phyloP scores from a whole-genome alignment of 257 asterid genomes.

The Solanum neorickii region DNA sequence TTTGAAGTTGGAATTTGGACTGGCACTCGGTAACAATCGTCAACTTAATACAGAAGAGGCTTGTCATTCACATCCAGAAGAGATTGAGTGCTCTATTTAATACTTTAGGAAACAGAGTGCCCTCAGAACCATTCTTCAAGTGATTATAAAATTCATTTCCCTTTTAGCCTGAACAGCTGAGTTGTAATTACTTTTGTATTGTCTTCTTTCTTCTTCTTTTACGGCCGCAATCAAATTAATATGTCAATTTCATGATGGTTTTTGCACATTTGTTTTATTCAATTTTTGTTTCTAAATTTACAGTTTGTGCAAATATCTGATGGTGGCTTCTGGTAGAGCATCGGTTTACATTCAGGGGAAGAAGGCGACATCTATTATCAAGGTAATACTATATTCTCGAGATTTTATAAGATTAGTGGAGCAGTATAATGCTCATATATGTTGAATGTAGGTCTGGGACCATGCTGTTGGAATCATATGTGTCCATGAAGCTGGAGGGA shows the following conservation, averaged over 20 bases:
- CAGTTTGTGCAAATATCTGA: conserved; percentile 82
- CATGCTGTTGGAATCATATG: conserved; percentile 90
- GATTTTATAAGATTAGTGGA: background rate
- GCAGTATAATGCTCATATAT: conserved; percentile 8
- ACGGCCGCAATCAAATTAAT: background rate
- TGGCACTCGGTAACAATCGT: background rate
- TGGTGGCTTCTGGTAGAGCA: conserved; percentile 92
- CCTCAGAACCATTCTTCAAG: background rate
- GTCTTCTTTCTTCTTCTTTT: background rate
- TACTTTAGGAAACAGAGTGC: background rate
- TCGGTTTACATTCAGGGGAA: conserved; percentile 58
- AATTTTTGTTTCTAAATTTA: background rate
- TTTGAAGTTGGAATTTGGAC: background rate
- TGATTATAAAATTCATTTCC: background rate
- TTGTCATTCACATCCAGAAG: background rate
- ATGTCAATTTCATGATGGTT: background rate
- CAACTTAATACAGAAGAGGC: background rate
- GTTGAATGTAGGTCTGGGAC: conserved; percentile 69
- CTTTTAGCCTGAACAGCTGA: background rate
- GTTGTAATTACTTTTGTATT: background rate
- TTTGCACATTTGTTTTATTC: background rate
- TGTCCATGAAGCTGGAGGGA: conserved; percentile 87
- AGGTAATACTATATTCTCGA: background rate
- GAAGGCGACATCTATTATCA: conserved; percentile 8
- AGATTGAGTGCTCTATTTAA: background rate